Conservation (phyloP, 2,329 filamentous ascomycete genomes). For the Neofusicoccum umdonicola region DNA sequence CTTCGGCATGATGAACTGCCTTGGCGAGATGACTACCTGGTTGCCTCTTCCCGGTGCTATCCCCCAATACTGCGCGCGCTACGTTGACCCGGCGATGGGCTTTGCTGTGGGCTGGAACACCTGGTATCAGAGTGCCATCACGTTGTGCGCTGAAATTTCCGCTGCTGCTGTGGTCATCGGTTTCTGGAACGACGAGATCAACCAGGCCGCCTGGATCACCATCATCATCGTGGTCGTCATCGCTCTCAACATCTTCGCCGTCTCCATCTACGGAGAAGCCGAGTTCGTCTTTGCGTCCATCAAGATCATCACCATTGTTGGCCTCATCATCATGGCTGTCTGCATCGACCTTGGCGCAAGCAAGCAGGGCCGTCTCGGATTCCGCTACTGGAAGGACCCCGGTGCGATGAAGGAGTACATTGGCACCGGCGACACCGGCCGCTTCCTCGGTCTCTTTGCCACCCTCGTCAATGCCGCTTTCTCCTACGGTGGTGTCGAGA, state of each 20-base stretch:
- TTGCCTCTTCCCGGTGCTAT: constrained; percentile 62
- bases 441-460: constrained; percentile 40
- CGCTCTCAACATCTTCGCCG: constrained; percentile 17
- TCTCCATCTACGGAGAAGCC: constrained; percentile 36
- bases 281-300: constrained; percentile 49
- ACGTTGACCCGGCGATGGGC: constrained; percentile 15
- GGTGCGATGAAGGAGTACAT: constrained; percentile 60
- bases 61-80: constrained; percentile 75
- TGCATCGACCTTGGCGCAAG: constrained; percentile 40
- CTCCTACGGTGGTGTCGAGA: constrained; percentile 40
- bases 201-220: constrained; percentile 15
- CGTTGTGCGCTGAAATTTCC: constrained; percentile 41
- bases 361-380: constrained; percentile 59
- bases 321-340: constrained; percentile 38
- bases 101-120: constrained; percentile 15
- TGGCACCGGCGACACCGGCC: constrained; percentile 51
- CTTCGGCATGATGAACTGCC: constrained; percentile 27
- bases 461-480: constrained; percentile 39
- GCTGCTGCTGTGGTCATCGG: constrained; percentile 37
- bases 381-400: constrained; percentile 61
- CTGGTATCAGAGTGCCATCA: constrained; percentile 11
- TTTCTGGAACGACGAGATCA: constrained; percentile 36
- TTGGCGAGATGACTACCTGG: constrained; percentile 28
- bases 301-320: constrained; percentile 45
- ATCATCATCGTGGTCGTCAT: constrained; percentile 24